Conservation (phyloP, 768 basidiomycete species). For the Dioszegia hungarica region DNA sequence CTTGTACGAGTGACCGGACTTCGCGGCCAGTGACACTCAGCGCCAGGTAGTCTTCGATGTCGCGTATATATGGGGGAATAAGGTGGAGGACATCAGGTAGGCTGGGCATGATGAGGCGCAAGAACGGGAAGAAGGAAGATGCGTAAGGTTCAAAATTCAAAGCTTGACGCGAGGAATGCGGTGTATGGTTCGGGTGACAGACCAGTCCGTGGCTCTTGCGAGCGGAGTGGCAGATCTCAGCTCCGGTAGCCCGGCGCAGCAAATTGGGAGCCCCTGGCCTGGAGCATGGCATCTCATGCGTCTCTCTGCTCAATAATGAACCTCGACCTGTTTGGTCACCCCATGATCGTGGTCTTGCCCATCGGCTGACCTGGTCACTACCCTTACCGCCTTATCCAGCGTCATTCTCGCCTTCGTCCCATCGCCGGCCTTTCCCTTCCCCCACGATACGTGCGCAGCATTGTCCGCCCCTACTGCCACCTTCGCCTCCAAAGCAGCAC, state of each 20-base stretch:
- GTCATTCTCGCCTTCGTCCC: not conserved
- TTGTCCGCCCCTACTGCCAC: slow-evolving; percentile 4
- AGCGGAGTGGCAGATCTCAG: too few relatives aligned
- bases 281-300: too few relatives aligned
- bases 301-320: too few relatives aligned
- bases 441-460: slow-evolving; percentile 3
- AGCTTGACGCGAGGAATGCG: too few relatives aligned
- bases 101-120: not conserved
- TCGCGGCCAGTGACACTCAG: not conserved
- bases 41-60: slow-evolving; percentile 5
- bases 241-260: too few relatives aligned
- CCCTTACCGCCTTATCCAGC: not conserved
- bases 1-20: not conserved
- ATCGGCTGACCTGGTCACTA: not conserved
- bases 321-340: not conserved
- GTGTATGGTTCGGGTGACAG: too few relatives aligned
- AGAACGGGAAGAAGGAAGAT: not conserved
- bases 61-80: not conserved
- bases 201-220: too few relatives aligned
- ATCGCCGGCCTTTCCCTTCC: not conserved
- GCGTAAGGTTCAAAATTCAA: too few relatives aligned
- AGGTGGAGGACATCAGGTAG: not conserved
- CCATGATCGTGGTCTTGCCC: not conserved
- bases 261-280: too few relatives aligned
- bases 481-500: not conserved